Evolutionary conservation across 345 rosid species (phyloP), one percentile per base, ranked within the genome.

Genomic region (Erucastrum elatum): DNA sequence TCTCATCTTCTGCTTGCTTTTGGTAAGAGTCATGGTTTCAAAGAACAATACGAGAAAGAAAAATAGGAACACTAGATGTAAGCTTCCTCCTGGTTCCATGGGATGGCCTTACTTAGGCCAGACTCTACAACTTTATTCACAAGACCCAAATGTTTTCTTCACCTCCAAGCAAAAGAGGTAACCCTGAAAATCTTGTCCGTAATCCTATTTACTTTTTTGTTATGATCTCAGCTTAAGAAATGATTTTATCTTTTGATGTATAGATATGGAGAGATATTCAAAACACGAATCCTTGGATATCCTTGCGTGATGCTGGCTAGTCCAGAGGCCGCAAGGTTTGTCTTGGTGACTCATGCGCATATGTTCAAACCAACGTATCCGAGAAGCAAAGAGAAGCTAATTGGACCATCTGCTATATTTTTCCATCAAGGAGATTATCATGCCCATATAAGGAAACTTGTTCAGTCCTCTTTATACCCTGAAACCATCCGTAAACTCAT

Each of bases 361-460:
- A 75, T 91, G 87, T 94, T 91, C 93, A 90, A 85, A 84, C 98
- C 98, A 34, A 90, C 92, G 4, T 94, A 94, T 80, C 98, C 98
- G 0, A 87, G 82, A 64, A 87, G 96, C 88, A 94, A 94, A 80
- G 96, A 90, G 87, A 83, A 80, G 81, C 66, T 94, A 25, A 90
- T 94, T 13, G 98, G 98, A 60, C 90, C 94, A 8, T 80, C 78
- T 15, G 98, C 97, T 5, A 66, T 94, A 6, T 94, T 94, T 76
- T 94, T 91, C 71, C 96, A 94, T 82, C 91, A 87, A 75, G 98
- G 93, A 17, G 82, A 84, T 33, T 91, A 89, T 82, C 98, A 94
- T 75, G 39, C 64, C 26, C 82, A 76, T 55, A 61, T 94, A 10
- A 89, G 97, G 84, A 91, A 87, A 83, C 83, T 94, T 72, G 96